Conservation (phyloP, 2,329 filamentous ascomycete species). For the Pseudogymnoascus sp. region DNA sequence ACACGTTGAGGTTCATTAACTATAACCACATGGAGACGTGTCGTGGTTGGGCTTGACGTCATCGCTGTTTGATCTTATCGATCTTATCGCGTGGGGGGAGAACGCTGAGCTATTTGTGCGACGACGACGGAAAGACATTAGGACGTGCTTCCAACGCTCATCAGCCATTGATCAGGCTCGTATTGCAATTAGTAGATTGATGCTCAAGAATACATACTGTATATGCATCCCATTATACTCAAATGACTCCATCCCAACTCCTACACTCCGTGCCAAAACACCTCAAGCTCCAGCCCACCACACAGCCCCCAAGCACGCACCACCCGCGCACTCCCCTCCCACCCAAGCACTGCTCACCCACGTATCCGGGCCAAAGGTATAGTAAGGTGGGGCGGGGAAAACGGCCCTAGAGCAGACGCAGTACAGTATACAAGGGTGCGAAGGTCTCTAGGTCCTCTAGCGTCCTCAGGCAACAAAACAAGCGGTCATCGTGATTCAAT, state of each 20-base stretch:
- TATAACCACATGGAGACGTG: not conserved
- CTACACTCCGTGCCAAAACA: too few species aligned
- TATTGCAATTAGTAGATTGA: not conserved
- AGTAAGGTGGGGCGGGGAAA: not conserved
- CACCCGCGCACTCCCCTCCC: too few species aligned
- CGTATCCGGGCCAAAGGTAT: not conserved
- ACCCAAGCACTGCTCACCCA: not conserved
- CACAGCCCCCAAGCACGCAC: not conserved
- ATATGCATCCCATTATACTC: too few species aligned
- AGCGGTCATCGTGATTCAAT: conserved; percentile 10
- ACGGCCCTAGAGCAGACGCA: not conserved
- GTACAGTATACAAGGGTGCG: not conserved
- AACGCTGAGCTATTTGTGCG: not conserved
- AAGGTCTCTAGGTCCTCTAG: too few species aligned
- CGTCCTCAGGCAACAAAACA: not conserved
- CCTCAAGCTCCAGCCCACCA: not conserved
- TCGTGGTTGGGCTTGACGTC: not conserved
- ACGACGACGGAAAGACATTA: not conserved
- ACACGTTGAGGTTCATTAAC: not conserved
- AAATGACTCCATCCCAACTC: too few species aligned
- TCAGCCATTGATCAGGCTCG: not conserved
- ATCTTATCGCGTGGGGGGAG: conserved; percentile 6
- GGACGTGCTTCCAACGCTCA: not conserved
- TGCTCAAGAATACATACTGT: not conserved
- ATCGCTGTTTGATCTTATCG: conserved; percentile 2